These are phyloP conservation scores for Trametes cingulata DNA, from an alignment of 768 basidiomycete genomes.

Conservation along the genomic window DNA sequence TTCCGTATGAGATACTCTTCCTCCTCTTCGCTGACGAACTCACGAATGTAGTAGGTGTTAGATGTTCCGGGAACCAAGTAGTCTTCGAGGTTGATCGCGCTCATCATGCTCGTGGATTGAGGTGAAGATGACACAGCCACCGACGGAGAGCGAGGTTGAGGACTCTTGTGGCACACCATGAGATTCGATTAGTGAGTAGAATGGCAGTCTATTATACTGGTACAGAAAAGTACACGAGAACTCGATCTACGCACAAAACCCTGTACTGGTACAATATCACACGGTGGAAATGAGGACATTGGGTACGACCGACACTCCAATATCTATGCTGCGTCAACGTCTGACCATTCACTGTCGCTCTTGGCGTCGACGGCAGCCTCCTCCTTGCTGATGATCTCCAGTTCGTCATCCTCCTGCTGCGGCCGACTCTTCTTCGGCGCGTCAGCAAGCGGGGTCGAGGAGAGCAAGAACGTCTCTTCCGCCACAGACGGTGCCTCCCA, in stretches of 20 bases:
- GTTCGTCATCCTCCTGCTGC: constrained; percentile 2
- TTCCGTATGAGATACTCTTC: constrained; percentile 78
- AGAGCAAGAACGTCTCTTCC: constrained; percentile 14
- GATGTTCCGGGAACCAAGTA: constrained; percentile 24
- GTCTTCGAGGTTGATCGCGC: constrained; percentile 4
- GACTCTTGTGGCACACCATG: too few species aligned
- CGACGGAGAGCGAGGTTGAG: too few species aligned
- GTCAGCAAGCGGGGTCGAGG: constrained; percentile 17
- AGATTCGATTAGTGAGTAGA: too few species aligned
- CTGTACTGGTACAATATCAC: too few species aligned
- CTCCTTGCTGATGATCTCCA: constrained; percentile 18
- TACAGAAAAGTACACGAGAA: too few species aligned
- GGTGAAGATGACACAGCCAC: constrained; percentile 6
- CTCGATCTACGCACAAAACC: too few species aligned
- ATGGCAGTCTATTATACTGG: too few species aligned
- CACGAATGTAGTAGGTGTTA: constrained; percentile 68
- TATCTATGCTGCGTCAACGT: constrained; percentile 4
- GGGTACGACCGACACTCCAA: too few species aligned
- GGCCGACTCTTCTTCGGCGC: background rate
- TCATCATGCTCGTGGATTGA: background rate
- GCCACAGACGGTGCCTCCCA: background rate
- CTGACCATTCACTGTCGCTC: constrained; percentile 21
- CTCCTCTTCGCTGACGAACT: constrained; percentile 74
- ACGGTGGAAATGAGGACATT: too few species aligned
- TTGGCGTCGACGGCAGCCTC: constrained; percentile 1